These are phyloP conservation scores for Camellia oleifera DNA, from an alignment of 179 eudicot genomes.

Conservation along the genomic window DNA sequence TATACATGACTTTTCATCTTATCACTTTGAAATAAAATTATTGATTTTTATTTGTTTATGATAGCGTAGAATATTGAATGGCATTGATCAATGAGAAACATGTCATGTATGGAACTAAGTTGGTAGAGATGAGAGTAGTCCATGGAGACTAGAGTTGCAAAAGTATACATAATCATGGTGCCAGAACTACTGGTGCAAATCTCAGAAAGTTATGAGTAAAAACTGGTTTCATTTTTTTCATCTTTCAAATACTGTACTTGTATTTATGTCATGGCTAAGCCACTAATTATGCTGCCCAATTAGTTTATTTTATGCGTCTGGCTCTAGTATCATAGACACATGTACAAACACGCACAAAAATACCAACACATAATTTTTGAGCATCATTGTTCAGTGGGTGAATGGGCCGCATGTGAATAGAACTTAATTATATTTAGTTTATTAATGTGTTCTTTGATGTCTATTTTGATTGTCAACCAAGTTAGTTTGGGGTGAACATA, in stretches of 20 bases:
- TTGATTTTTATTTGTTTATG: neutral
- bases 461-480: neutral
- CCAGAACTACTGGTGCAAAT: neutral
- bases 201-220: neutral
- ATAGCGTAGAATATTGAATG: neutral
- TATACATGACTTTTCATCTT: neutral
- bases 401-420: neutral
- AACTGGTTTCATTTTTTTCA: neutral
- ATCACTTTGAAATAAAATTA: neutral
- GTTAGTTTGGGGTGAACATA: neutral
- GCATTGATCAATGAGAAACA: neutral
- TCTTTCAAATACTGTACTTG: constrained; percentile 1
- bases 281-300: neutral
- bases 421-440: neutral
- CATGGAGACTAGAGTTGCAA: neutral
- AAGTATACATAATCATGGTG: neutral
- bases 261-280: neutral
- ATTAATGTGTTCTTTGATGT: neutral
- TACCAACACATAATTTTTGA: neutral
- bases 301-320: neutral
- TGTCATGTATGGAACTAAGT: neutral
- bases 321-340: neutral
- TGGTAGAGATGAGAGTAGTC: constrained; percentile 5
- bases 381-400: neutral
- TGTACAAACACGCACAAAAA: neutral